These are phyloP conservation scores for Serendipita sp. DNA, from an alignment of 1,284 basidiomycete species.

Conservation along the genomic window DNA sequence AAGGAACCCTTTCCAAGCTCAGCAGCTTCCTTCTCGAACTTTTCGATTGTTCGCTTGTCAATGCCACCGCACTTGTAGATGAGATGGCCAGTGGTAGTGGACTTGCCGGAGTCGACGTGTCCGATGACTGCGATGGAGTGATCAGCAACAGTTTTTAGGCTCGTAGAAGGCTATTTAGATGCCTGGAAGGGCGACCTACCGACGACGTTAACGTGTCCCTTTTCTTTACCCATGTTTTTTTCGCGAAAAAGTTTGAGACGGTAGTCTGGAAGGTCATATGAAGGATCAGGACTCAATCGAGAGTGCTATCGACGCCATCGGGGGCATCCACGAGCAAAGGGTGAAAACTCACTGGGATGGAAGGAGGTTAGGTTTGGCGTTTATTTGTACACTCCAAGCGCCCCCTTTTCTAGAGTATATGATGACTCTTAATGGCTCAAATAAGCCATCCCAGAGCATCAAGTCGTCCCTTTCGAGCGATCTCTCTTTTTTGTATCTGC, in stretches of 20 bases:
- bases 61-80: conserved; percentile 99
- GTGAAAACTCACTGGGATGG: conserved; percentile 4
- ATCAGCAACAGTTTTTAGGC: conserved; percentile 6
- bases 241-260: conserved; percentile 15
- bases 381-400: not conserved
- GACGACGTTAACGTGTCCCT: conserved; percentile 83
- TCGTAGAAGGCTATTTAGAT: conserved; percentile 19
- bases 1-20: conserved; percentile 99
- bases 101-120: conserved; percentile 97
- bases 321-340: conserved; percentile 1
- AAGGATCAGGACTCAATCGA: conserved; percentile 4
- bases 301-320: conserved; percentile 1
- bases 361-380: conserved; percentile 7
- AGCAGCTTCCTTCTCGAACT: conserved; percentile 99
- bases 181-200: conserved; percentile 36
- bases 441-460: too few relatives aligned
- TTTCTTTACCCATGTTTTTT: conserved; percentile 79
- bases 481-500: too few relatives aligned
- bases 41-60: conserved; percentile 99
- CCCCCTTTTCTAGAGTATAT: not conserved
- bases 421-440: too few relatives aligned
- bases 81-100: conserved; percentile 99
- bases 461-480: too few relatives aligned
- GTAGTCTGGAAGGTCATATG: conserved; percentile 24
- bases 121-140: conserved; percentile 64